A percentile compares a stretch with the other conserved stretches of the same genome.
Evolutionary conservation across 768 basidiomycete species (phyloP).

Genomic region (Amanita rubescens): DNA sequence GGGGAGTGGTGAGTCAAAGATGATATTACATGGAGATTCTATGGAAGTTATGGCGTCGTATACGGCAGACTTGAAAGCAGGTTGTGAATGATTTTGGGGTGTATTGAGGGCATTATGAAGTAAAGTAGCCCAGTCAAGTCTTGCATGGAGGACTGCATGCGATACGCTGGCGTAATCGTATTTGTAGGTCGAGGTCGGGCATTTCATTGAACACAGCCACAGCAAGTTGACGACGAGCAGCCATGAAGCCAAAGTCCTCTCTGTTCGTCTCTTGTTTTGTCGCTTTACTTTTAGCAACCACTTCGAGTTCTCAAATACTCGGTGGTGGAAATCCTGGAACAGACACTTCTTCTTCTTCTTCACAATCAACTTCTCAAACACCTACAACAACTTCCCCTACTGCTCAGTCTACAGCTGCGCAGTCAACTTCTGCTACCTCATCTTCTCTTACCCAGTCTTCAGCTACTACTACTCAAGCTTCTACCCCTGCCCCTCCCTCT

Average conservation of each 20-base stretch:
- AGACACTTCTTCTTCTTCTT: neutral
- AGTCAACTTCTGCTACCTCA: neutral
- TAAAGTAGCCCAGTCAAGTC: constrained; percentile 42
- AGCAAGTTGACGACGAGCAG: constrained; percentile 1
- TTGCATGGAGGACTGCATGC: constrained; percentile 32
- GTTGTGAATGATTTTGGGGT: constrained; percentile 1
- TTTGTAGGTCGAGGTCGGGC: constrained; percentile 36
- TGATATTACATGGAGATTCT: constrained; percentile 31
- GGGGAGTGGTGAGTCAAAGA: constrained; percentile 27
- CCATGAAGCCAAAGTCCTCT: constrained; percentile 5
- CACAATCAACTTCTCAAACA: neutral
- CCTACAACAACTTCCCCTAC: neutral
- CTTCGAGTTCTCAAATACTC: constrained; percentile 1
- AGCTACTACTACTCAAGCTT: constrained; percentile 1
- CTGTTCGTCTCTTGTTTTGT: constrained; percentile 1
- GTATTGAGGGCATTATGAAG: constrained; percentile 28
- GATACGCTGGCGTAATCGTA: constrained; percentile 34
- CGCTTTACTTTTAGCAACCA: constrained; percentile 2
- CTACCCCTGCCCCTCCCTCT: constrained; percentile 8
- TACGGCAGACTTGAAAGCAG: constrained; percentile 31
- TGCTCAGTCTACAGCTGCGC: constrained; percentile 10
- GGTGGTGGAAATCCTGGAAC: too few species aligned
- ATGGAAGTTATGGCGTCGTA: constrained; percentile 32
- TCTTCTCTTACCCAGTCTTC: neutral
- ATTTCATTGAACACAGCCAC: constrained; percentile 11